Conservation (phyloP, 1,139 yeast species). For the Zygosaccharomyces sapae region DNA sequence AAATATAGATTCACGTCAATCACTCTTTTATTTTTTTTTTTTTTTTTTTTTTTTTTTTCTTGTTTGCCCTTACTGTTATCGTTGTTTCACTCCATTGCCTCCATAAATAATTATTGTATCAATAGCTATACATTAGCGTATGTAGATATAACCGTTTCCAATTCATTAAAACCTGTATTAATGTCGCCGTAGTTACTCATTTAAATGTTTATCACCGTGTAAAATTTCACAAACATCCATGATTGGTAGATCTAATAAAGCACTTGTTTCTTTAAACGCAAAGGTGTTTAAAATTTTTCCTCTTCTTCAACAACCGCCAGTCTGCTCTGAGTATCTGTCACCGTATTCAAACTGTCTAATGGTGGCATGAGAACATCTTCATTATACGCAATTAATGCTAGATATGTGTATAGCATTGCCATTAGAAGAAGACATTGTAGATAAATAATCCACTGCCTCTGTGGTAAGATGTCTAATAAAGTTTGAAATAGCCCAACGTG, state of each 20-base stretch:
- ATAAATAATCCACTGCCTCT: conserved; percentile 28
- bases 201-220: conserved; percentile 37
- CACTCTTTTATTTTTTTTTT: neutral
- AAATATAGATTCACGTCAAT: neutral
- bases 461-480: conserved; percentile 26
- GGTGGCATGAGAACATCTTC: conserved; percentile 64
- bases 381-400: conserved; percentile 66
- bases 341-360: conserved; percentile 56
- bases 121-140: conserved; percentile 6
- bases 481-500: conserved; percentile 16
- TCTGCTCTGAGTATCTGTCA: conserved; percentile 66
- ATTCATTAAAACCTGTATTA: neutral
- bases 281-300: conserved; percentile 38
- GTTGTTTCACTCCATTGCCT: neutral
- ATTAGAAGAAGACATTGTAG: conserved; percentile 41
- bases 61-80: neutral
- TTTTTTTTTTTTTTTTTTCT: neutral
- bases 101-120: conserved; percentile 1
- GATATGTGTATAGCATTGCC: conserved; percentile 65
- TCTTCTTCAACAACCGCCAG: conserved; percentile 38
- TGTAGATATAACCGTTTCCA: conserved; percentile 3
- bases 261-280: conserved; percentile 60
- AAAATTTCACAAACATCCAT: conserved; percentile 65
- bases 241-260: conserved; percentile 79
- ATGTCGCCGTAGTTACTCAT: neutral